phyloP scores from a whole-genome alignment of 345 rosid species.

The Corchorus capsularis region DNA sequence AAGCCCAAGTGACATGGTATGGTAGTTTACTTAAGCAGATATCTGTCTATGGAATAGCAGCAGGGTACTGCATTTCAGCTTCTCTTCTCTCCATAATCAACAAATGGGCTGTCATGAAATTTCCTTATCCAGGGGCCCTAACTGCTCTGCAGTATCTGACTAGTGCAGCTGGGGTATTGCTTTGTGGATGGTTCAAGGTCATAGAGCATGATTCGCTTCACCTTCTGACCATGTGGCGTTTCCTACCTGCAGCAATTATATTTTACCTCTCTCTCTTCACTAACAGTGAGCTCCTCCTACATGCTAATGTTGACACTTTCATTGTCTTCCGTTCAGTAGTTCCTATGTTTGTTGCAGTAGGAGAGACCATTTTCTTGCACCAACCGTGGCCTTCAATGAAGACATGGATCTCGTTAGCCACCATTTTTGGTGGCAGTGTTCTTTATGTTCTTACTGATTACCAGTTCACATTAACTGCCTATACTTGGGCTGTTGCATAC shows the following conservation, averaged over 20 bases:
- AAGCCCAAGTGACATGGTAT: slow-evolving; percentile 15
- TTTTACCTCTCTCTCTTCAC: slow-evolving; percentile 92
- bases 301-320: slow-evolving; percentile 97
- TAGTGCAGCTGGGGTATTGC: slow-evolving; percentile 78
- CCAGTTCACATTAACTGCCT: slow-evolving; percentile 81
- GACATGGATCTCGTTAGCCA: slow-evolving; percentile 79
- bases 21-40: slow-evolving; percentile 5
- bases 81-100: slow-evolving; percentile 92
- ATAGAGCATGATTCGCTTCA: slow-evolving; percentile 72
- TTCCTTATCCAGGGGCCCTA: slow-evolving; percentile 94
- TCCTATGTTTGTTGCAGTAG: slow-evolving; percentile 90
- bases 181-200: slow-evolving; percentile 59
- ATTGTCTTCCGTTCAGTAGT: slow-evolving; percentile 91
- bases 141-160: slow-evolving; percentile 93
- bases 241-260: slow-evolving; percentile 90
- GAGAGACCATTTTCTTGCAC: slow-evolving; percentile 79
- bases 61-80: slow-evolving; percentile 94
- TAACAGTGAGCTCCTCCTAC: slow-evolving; percentile 95
- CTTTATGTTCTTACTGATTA: slow-evolving; percentile 87
- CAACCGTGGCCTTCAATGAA: slow-evolving; percentile 90
- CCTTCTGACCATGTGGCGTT: slow-evolving; percentile 86
- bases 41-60: slow-evolving; percentile 71
- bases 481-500: slow-evolving; percentile 92
- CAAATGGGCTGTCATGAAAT: slow-evolving; percentile 97
- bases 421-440: slow-evolving; percentile 86